Conservation (phyloP, 1,139 yeast species). For the Nakaseomyces uthaithaninus region DNA sequence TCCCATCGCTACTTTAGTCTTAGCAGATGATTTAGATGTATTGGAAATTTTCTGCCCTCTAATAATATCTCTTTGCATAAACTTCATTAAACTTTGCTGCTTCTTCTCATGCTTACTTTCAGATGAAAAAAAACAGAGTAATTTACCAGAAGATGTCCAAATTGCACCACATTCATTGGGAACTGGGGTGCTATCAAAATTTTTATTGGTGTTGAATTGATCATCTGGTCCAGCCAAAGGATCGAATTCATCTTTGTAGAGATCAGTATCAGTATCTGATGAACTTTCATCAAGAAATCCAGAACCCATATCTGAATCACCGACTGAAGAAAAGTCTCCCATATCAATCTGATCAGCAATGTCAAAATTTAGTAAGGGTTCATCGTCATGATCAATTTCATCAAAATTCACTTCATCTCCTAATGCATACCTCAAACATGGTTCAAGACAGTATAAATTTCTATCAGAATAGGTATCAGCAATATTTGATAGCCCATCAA, state of each 20-base stretch:
- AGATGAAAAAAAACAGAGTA: slow-evolving; percentile 77
- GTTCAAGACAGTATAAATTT: slow-evolving; percentile 67
- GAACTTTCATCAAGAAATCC: slow-evolving; percentile 22
- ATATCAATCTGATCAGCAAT: slow-evolving; percentile 26
- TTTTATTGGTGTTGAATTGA: slow-evolving; percentile 17
- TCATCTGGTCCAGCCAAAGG: slow-evolving; percentile 15
- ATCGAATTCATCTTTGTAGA: slow-evolving; percentile 22
- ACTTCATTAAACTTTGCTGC: slow-evolving; percentile 34
- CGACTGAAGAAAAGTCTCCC: slow-evolving; percentile 28
- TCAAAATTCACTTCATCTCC: slow-evolving; percentile 69
- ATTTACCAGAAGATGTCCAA: slow-evolving; percentile 72
- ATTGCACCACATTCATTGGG: slow-evolving; percentile 92
- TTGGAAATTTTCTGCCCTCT: background rate
- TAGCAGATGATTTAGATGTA: slow-evolving; percentile 6
- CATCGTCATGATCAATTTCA: slow-evolving; percentile 24
- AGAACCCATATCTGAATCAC: slow-evolving; percentile 26
- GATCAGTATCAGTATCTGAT: slow-evolving; percentile 24
- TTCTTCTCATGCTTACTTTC: slow-evolving; percentile 35
- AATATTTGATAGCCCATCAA: slow-evolving; percentile 46
- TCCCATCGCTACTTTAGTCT: background rate
- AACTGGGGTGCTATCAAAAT: slow-evolving; percentile 74
- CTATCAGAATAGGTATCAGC: slow-evolving; percentile 49
- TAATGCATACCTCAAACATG: slow-evolving; percentile 64
- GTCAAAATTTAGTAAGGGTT: slow-evolving; percentile 26
- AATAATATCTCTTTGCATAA: slow-evolving; percentile 38